These are phyloP conservation scores for Podaxis carcinomalis DNA, from an alignment of 768 basidiomycete genomes.

Conservation along the genomic window DNA sequence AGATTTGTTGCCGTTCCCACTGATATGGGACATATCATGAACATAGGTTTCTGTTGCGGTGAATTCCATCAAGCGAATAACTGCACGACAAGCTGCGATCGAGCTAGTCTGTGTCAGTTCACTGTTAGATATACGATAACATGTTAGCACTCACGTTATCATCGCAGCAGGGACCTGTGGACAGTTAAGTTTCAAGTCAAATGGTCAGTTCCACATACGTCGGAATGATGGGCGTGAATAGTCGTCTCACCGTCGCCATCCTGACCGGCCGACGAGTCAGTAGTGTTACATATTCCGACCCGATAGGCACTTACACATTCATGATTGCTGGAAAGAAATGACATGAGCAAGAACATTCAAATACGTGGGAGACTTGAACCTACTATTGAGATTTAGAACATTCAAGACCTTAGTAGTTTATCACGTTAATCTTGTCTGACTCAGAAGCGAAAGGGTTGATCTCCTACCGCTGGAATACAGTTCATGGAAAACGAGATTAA, in stretches of 20 bases:
- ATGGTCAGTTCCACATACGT: conserved; percentile 12
- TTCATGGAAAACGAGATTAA: conserved; percentile 62
- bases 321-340: conserved; percentile 39
- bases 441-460: neutral
- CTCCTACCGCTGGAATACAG: conserved; percentile 59
- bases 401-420: conserved; percentile 40
- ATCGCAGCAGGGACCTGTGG: conserved; percentile 59
- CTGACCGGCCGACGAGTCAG: conserved; percentile 23
- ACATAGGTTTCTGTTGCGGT: conserved; percentile 40
- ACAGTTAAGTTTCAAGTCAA: neutral
- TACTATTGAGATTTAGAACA: conserved; percentile 56
- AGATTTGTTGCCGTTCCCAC: conserved; percentile 24
- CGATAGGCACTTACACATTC: conserved; percentile 49
- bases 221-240: neutral
- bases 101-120: conserved; percentile 27
- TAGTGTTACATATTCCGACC: conserved; percentile 4
- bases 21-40: conserved; percentile 36
- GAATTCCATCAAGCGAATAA: conserved; percentile 62
- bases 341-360: conserved; percentile 4
- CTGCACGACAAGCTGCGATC: conserved; percentile 65
- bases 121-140: neutral
- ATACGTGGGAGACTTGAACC: conserved; percentile 18
- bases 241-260: conserved; percentile 44
- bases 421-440: neutral
- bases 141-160: conserved; percentile 42